A percentile compares a stretch with the other conserved stretches of the same genome.
Conservation (phyloP, 2,329 filamentous ascomycete species). For the Amauroascus verrucosus region DNA sequence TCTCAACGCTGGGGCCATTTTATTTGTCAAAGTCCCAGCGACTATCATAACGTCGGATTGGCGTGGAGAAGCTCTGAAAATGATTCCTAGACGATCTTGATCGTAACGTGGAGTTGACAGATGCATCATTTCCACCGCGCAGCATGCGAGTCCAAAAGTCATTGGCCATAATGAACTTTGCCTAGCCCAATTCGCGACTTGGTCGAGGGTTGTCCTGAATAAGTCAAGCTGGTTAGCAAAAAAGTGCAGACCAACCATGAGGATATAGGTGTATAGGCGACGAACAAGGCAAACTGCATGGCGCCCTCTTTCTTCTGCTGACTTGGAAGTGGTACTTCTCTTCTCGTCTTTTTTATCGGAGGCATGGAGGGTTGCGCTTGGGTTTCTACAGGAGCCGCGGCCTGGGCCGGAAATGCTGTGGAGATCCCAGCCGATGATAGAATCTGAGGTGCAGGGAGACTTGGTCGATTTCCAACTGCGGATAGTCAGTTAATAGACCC, state of each 20-base stretch:
- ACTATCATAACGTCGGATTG: conserved; percentile 90
- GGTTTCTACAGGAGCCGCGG: background rate
- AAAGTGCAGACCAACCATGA: background rate
- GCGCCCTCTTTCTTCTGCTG: conserved; percentile 43
- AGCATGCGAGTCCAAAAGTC: conserved; percentile 86
- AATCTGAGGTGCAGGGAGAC: background rate
- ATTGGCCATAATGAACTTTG: conserved; percentile 85
- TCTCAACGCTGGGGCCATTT: conserved; percentile 81
- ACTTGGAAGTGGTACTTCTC: conserved; percentile 40
- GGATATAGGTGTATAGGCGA: conserved; percentile 13
- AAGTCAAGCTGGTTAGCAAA: conserved; percentile 1
- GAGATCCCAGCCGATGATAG: background rate
- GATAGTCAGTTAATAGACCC: background rate
- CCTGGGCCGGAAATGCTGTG: background rate
- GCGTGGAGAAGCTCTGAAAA: conserved; percentile 75
- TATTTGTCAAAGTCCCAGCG: conserved; percentile 81
- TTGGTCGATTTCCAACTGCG: background rate
- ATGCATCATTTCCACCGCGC: conserved; percentile 91
- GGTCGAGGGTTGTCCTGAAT: conserved; percentile 46
- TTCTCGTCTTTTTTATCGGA: conserved; percentile 29
- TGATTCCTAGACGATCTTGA: conserved; percentile 77
- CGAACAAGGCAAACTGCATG: conserved; percentile 44
- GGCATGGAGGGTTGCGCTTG: background rate
- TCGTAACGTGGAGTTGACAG: conserved; percentile 82
- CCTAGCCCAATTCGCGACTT: conserved; percentile 77